Evolutionary conservation across 2,329 filamentous ascomycete genomes (phyloP), one percentile per base, ranked within the genome.

Genomic region (Chrysoporthe austroafricana): DNA sequence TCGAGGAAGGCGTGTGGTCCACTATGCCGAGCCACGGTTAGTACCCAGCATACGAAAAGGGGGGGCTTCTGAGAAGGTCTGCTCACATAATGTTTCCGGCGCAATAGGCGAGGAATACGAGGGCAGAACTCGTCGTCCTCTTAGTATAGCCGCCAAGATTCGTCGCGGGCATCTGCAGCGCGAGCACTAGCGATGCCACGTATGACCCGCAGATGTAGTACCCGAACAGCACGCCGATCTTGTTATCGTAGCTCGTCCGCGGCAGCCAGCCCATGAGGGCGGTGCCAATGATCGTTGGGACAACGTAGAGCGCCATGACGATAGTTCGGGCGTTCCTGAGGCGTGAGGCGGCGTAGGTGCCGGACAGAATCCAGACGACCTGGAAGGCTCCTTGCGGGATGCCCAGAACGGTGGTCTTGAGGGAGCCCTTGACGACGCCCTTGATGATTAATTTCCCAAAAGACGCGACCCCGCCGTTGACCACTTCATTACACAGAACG

Each of bases 371-470:
- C 70, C 79, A 86, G n/a, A 85, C 73, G 3, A 85, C 79, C 65
- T 86, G 84, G 71, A 85, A 86, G 1, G 79, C 82, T 5, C 86
- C 86, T 56, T 83, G 80, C 0, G 86, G 86, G 43, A 88, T 87
- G 0, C 84, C 85, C 3, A 85, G 78, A 0, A 82, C 82, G 0
- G 84, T 85, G 0, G 86, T 86, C 8, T 78, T 72, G 0, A 85
- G 76, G 0, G 82, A 71, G 60, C 81, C 77, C 1, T 73, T 71
- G 21, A 81, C 80, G 2, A 85, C 75, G 1, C 82, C 80, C 66
- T 86, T 86, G 73, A 87, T 80, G 64, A 87, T 86, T 32, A 85
- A 78, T 65, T 85, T 86, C 50, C 83, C 82, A 70, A 87, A 26
- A 26, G 26, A 26, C 2, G 26, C 26, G 26, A 26, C 26, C 2